Base-by-base conservation (phyloP, 1,284 basidiomycete genomes). In the Ceratobasidium sp. region DNA sequence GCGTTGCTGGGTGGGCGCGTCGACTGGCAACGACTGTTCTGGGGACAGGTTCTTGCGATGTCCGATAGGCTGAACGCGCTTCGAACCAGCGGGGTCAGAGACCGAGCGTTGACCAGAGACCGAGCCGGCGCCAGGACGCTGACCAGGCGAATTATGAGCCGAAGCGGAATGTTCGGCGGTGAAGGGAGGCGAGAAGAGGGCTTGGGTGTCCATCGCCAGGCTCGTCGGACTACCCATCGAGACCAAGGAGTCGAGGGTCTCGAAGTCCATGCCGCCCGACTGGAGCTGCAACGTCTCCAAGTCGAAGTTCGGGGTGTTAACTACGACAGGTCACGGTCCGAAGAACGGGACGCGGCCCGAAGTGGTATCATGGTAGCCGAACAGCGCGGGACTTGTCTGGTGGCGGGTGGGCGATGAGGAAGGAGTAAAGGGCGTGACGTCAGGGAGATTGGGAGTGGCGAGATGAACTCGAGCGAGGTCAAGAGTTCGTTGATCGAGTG, bases 1-100 rank as follows among this genome's bases (percentile, higher is more conserved):
- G 66, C 90, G 86, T 0, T 84, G 76, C 77, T 90, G 89, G 0
- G 87, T 89, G 0, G 89, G 89, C 0, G 89, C 89, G 24, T 87
- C 85, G 72, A 88, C 78, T 54, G 87, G 85, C 33, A 91, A 84
- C 51, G 91, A 87, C 1, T 84, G 78, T 22, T 83, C 83, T 0
- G 87, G 85, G 0, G 82, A 86, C 36, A 90, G 80, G 76, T 89
- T 87, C 79, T 87, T 85, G 53, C 85, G 84, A 15, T 84, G 85
- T 14, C 85, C 85, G 0, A 84, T 87, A 7, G 85, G 84, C 1
- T 87, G 75, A 87, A 86, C 36, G 87, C 88, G 29, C 88, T 89
- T 1, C 36, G 36, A 4, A 0, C 9, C 24, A 84, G 84, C 3
- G 71, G 75, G 54, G 76, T 79, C 69, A 80, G 81, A 15, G 66